Evolutionary conservation across 768 basidiomycete species (phyloP).

Genomic region (Boletus rubescentipes): DNA sequence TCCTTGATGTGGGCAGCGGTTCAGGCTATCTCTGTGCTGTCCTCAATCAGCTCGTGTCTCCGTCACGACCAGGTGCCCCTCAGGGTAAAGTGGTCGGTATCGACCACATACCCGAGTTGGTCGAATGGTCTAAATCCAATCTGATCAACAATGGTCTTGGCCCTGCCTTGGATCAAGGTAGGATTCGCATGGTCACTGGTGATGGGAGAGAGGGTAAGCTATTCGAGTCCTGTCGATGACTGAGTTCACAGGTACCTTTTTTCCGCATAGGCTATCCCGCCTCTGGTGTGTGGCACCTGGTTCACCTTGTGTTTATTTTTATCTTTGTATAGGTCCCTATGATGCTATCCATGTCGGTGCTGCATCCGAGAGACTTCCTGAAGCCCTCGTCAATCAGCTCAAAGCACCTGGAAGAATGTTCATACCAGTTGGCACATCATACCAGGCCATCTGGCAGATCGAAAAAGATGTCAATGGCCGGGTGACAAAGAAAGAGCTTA

Average conservation of each 20-base stretch:
- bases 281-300: constrained; percentile 28
- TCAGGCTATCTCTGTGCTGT: constrained; percentile 87
- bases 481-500: constrained; percentile 62
- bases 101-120: constrained; percentile 84
- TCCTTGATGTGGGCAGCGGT: constrained; percentile 89
- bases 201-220: constrained; percentile 75
- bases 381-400: constrained; percentile 73
- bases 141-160: constrained; percentile 65
- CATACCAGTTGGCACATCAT: constrained; percentile 78
- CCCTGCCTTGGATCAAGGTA: constrained; percentile 47
- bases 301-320: background rate
- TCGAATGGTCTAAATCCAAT: constrained; percentile 68
- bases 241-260: background rate
- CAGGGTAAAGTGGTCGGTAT: constrained; percentile 78
- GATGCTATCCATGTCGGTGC: constrained; percentile 94
- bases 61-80: constrained; percentile 9
- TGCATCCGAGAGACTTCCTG: constrained; percentile 74
- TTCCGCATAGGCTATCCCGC: constrained; percentile 36
- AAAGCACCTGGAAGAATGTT: constrained; percentile 82
- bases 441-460: constrained; percentile 67
- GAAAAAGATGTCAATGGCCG: constrained; percentile 75
- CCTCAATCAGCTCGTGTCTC: constrained; percentile 66
- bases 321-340: constrained; percentile 54
- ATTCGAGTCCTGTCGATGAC: background rate
- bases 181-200: constrained; percentile 65